Percentiles rank a stretch among this genome's conserved stretches.
These are phyloP conservation scores for Phytophthora aleatoria DNA, from an alignment of 352 stramenopile genomes.

Conservation along the genomic window DNA sequence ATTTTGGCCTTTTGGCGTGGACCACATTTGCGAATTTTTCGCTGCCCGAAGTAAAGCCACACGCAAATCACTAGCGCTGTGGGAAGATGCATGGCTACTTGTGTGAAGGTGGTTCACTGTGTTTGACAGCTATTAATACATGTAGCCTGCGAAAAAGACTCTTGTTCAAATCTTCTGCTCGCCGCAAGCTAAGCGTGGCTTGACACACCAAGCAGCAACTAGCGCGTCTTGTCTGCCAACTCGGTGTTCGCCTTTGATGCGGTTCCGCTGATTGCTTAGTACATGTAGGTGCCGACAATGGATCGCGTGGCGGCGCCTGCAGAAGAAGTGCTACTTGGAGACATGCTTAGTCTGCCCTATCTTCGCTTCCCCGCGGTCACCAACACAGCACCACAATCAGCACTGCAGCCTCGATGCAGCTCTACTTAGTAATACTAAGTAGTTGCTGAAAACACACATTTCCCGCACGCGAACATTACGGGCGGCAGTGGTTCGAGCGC, in stretches of 20 bases:
- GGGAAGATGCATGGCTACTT: constrained; percentile 26
- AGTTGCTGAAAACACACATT: constrained; percentile 1
- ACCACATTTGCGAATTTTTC: constrained; percentile 6
- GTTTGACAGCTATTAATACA: background rate
- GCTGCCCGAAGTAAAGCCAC: constrained; percentile 13
- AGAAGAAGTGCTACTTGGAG: constrained; percentile 25
- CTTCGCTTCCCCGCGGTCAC: constrained; percentile 10
- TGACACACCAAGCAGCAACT: background rate
- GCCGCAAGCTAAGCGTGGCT: background rate
- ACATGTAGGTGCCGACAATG: background rate
- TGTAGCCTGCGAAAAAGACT: background rate
- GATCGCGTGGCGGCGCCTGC: background rate
- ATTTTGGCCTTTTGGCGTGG: constrained; percentile 9
- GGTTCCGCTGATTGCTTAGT: constrained; percentile 2
- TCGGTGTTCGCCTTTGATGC: constrained; percentile 15
- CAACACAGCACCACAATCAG: constrained; percentile 5
- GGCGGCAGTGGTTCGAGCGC: background rate
- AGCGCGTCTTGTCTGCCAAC: constrained; percentile 32
- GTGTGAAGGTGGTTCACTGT: constrained; percentile 1
- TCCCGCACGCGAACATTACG: constrained; percentile 14
- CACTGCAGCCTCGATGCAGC: background rate
- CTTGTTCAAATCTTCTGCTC: constrained; percentile 18
- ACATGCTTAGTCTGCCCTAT: constrained; percentile 18
- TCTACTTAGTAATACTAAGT: background rate
- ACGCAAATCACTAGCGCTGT: constrained; percentile 1